Conservation (phyloP, 2,329 filamentous ascomycete species). For the Fusarium circinatum region DNA sequence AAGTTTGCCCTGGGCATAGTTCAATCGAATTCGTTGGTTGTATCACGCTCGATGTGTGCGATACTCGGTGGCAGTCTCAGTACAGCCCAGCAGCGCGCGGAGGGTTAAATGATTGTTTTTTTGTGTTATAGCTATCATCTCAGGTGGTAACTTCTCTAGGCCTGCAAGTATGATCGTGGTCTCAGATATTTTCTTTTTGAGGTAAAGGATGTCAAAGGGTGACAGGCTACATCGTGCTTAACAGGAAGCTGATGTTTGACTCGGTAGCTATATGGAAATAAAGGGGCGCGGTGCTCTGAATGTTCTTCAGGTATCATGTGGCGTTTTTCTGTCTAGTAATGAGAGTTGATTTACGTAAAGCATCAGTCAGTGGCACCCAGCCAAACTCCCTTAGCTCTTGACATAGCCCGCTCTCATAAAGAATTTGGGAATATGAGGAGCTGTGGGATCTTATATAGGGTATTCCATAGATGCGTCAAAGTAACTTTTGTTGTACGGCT, state of each 20-base stretch:
- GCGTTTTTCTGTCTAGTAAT: neutral
- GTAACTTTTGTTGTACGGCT: neutral
- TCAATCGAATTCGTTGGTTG: neutral
- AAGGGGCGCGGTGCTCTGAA: neutral
- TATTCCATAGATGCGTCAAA: no score
- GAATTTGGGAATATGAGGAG: neutral
- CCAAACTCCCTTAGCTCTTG: neutral
- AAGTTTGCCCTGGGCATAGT: neutral
- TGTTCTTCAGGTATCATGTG: neutral
- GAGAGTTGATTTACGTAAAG: neutral
- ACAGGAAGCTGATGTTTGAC: neutral
- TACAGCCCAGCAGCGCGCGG: neutral
- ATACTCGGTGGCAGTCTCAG: neutral
- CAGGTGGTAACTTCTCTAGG: no score
- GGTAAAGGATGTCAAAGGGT: no score
- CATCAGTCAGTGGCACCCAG: neutral
- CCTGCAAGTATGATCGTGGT: no score
- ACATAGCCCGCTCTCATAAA: neutral
- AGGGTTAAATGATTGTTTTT: neutral
- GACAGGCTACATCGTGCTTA: no score
- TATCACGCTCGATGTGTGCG: neutral
- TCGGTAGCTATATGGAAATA: neutral
- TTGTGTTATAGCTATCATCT: neutral
- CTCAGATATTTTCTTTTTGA: no score
- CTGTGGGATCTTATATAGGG: neutral